A percentile compares a stretch with the other conserved stretches of the same genome.
phyloP scores from a whole-genome alignment of 768 basidiomycete genomes.

The Sporobolomyces phaffii region DNA sequence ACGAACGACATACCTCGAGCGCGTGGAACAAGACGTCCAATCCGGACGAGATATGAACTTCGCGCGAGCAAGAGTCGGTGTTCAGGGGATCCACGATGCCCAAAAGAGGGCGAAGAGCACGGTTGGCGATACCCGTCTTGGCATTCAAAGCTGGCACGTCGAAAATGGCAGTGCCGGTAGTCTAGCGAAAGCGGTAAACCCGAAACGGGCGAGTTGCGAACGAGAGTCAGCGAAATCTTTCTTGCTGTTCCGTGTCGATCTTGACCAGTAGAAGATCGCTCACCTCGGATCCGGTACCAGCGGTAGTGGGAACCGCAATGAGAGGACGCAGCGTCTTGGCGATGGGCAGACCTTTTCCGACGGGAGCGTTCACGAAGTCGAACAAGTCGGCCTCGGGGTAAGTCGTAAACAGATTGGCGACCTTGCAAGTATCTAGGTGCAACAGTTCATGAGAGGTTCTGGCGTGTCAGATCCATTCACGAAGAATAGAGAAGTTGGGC shows the following conservation, averaged over 20 bases:
- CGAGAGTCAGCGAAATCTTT: constrained; percentile 46
- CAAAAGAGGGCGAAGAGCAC: constrained; percentile 81
- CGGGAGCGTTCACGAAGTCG: constrained; percentile 94
- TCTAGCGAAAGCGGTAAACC: too few species aligned
- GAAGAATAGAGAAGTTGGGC: background rate
- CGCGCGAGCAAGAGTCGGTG: constrained; percentile 71
- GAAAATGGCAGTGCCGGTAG: constrained; percentile 88
- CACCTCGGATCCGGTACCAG: constrained; percentile 62
- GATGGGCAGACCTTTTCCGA: constrained; percentile 81
- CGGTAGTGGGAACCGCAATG: constrained; percentile 63
- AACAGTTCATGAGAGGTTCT: too few species aligned
- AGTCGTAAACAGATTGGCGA: constrained; percentile 86
- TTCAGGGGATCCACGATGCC: constrained; percentile 83
- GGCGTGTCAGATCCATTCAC: too few species aligned
- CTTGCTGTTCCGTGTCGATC: background rate
- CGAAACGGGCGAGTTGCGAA: too few species aligned
- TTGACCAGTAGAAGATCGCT: too few species aligned
- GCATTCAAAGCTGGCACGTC: constrained; percentile 83
- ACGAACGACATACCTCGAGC: constrained; percentile 1
- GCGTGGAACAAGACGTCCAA: constrained; percentile 84
- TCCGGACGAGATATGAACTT: constrained; percentile 88
- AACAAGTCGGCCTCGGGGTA: constrained; percentile 88
- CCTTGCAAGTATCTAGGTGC: constrained; percentile 68
- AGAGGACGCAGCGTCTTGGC: constrained; percentile 67
- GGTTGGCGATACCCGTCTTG: constrained; percentile 92